Evolutionary conservation across 2,329 filamentous ascomycete species (phyloP), one percentile per base, ranked within the genome.

Genomic region (Colletotrichum lindemuthianum): DNA sequence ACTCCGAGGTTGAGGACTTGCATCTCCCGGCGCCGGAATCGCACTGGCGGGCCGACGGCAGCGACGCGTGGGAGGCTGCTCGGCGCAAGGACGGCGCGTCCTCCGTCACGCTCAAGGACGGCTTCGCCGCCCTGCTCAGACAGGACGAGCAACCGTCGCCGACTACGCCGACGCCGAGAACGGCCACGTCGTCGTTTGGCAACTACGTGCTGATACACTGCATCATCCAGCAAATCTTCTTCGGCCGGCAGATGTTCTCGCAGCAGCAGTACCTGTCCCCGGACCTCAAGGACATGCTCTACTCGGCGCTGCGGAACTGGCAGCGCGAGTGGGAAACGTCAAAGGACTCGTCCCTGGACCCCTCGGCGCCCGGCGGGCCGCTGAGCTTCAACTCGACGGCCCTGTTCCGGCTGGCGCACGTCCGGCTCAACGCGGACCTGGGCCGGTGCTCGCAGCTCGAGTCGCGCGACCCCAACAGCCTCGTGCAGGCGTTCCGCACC

Each of bases 181-280:
- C 34, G 44, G 63, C 76, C 0, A 77, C 80, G 36, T 84, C 83
- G 1, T 81, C 83, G 0, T 77, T 86, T 37, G 82, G 82, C 0
- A 85, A 84, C 68, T 85, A 85, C 68, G 78, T 85, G 48, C 77
- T 86, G 8, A 82, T 86, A 34, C 82, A 85, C 66, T 82, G 81
- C 39, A 74, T 86, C n/a, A 79, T 85, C 11, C 81, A 85, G 67
- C 81, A 85, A 55, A 83, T 86, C 47, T 85, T 83, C 67, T 79
- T 84, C 51, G 81, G 13, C 5, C 39, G 13, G 13, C 39, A 24
- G 5, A 24, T 24, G 24, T 24, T 24, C 82, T 10, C 77, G 82
- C 47, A 79, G 83, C 41, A 33, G 16, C 2, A 39, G 77, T 4
- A 15, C 15, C 7, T 6, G n/a, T 33, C 40, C 24, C 24, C 24